Conservation (phyloP, 169 alveolate species). For the Babesia bigemina region DNA sequence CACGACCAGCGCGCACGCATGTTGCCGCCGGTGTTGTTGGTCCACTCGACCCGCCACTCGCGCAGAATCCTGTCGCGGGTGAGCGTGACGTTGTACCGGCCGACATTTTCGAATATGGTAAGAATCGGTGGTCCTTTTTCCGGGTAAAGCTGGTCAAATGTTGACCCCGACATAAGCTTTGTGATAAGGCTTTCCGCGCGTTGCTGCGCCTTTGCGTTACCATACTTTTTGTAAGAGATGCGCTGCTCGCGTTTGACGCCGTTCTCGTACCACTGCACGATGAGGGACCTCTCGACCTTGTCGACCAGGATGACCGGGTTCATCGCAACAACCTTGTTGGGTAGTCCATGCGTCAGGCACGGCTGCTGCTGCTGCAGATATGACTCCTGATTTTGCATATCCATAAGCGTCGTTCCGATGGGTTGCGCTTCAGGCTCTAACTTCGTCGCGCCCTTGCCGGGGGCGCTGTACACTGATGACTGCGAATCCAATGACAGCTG, state of each 20-base stretch:
- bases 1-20: constrained; percentile 84
- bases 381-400: neutral
- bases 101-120: constrained; percentile 74
- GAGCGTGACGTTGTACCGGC: constrained; percentile 73
- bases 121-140: constrained; percentile 83
- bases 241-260: constrained; percentile 74
- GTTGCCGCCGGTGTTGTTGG: constrained; percentile 57
- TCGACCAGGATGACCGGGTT: constrained; percentile 76
- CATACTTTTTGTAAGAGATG: constrained; percentile 79
- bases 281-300: constrained; percentile 76
- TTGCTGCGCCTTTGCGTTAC: constrained; percentile 80
- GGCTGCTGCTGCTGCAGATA: constrained; percentile 1
- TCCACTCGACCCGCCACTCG: constrained; percentile 82
- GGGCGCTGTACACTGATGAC: constrained; percentile 8
- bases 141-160: constrained; percentile 80
- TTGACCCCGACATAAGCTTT: constrained; percentile 73
- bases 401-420: neutral
- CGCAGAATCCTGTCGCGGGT: constrained; percentile 74
- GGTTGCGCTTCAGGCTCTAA: constrained; percentile 7
- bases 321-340: constrained; percentile 47
- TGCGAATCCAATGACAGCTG: constrained; percentile 14
- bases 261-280: constrained; percentile 80
- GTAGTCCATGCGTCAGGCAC: too few species aligned
- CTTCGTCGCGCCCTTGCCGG: neutral
- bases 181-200: constrained; percentile 77